Evolutionary conservation across 139 green algal species (phyloP).

Genomic region (Ulvella scutata): DNA sequence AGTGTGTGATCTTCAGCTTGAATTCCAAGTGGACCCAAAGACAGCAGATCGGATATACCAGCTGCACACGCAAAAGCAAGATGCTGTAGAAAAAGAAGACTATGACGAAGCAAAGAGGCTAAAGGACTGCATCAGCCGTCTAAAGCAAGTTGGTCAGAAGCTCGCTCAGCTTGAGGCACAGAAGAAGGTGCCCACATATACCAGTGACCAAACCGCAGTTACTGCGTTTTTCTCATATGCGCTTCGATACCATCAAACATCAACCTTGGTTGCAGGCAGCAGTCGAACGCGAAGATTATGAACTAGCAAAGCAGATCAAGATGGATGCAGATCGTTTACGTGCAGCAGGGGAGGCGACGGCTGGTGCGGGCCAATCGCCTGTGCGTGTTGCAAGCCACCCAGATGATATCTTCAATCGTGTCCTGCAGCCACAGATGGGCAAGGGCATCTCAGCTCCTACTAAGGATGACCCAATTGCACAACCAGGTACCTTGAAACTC

Average conservation of each 20-base stretch:
- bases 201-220: background rate
- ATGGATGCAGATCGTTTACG: background rate
- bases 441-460: too few relatives aligned
- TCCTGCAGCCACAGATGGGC: conserved; percentile 12
- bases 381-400: conserved; percentile 6
- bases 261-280: conserved; percentile 11
- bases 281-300: conserved; percentile 83
- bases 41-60: conserved; percentile 42
- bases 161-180: conserved; percentile 54
- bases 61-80: conserved; percentile 47
- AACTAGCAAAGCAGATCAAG: conserved; percentile 82
- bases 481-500: too few relatives aligned
- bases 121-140: conserved; percentile 42
- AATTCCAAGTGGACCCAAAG: conserved; percentile 47
- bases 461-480: too few relatives aligned
- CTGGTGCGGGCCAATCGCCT: background rate
- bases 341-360: conserved; percentile 12
- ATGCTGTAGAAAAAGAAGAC: conserved; percentile 68
- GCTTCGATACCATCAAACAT: background rate
- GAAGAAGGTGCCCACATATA: conserved; percentile 37
- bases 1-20: conserved; percentile 46
- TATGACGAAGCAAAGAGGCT: conserved; percentile 92
- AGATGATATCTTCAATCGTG: conserved; percentile 39
- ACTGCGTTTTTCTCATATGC: background rate
- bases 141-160: conserved; percentile 45